Conservation (phyloP, 306 rosid species). For the Fagus sylvatica region DNA sequence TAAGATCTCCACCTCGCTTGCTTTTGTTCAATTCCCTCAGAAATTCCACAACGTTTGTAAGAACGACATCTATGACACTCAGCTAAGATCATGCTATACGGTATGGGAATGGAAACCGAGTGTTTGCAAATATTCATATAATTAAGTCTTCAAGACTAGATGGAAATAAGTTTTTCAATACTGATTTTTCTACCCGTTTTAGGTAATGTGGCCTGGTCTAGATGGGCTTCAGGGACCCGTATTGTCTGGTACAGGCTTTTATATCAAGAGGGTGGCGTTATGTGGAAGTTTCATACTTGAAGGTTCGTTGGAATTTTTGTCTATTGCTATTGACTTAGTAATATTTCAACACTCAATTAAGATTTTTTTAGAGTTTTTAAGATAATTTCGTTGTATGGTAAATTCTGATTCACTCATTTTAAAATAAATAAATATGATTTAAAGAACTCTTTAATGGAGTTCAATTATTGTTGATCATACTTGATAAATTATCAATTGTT, state of each 20-base stretch:
- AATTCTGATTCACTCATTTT: too few relatives aligned
- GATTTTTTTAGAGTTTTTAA: too few relatives aligned
- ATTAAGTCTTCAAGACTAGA: background rate
- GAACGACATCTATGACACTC: constrained; percentile 64
- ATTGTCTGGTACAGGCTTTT: constrained; percentile 60
- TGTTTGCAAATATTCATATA: background rate
- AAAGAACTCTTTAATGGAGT: too few relatives aligned
- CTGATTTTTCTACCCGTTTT: background rate
- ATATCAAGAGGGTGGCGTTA: constrained; percentile 51
- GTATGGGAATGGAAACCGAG: constrained; percentile 31
- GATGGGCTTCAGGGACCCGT: constrained; percentile 67
- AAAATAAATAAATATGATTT: too few relatives aligned
- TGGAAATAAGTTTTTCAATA: background rate
- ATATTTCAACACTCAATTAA: too few relatives aligned
- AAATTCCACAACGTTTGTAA: constrained; percentile 48
- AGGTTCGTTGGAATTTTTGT: constrained; percentile 38
- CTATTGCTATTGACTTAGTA: background rate
- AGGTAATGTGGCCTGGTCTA: constrained; percentile 52
- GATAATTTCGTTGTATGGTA: too few relatives aligned
- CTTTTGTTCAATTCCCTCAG: constrained; percentile 75
- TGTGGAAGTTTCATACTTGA: constrained; percentile 28
- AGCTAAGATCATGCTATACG: constrained; percentile 35
- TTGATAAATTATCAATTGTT: too few relatives aligned
- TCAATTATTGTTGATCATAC: too few relatives aligned
- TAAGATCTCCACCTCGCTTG: constrained; percentile 50